phyloP scores from a whole-genome alignment of 2,329 filamentous ascomycete species.

The Tolypocladium pustulatum region DNA sequence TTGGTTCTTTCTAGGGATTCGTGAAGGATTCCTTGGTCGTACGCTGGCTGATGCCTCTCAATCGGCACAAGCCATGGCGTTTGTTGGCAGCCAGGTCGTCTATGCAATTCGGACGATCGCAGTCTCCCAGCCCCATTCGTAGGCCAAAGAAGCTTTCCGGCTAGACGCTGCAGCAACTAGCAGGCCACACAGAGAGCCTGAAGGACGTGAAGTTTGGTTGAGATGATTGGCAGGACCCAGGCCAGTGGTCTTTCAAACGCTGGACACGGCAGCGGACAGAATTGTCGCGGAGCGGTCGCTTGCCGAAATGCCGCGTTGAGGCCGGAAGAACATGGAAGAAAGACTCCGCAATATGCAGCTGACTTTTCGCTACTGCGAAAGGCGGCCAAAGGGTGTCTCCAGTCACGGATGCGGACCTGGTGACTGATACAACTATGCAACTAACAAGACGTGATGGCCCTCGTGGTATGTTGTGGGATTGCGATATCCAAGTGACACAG shows the following conservation, averaged over 20 bases:
- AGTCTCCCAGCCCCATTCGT: no score
- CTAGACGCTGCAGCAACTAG: not conserved
- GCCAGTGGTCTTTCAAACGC: not conserved
- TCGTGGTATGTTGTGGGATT: not conserved
- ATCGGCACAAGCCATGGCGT: not conserved
- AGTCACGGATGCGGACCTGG: not conserved
- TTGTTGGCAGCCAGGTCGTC: no score
- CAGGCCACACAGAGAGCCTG: not conserved
- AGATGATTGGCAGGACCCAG: not conserved
- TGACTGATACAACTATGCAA: not conserved
- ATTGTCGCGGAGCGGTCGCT: not conserved
- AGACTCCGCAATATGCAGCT: not conserved
- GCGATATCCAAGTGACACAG: not conserved
- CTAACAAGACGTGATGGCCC: not conserved
- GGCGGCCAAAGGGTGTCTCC: not conserved
- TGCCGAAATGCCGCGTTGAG: not conserved
- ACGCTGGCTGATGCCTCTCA: not conserved
- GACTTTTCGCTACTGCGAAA: not conserved
- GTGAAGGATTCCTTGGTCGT: no score
- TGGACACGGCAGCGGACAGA: not conserved
- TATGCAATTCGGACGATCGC: not conserved
- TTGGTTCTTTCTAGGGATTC: no score
- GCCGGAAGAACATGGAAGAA: not conserved
- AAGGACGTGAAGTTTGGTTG: not conserved
- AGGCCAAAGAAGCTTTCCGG: not conserved